Evolutionary conservation across 2,329 filamentous ascomycete genomes (phyloP).

Genomic region (Aureobasidium sp.): DNA sequence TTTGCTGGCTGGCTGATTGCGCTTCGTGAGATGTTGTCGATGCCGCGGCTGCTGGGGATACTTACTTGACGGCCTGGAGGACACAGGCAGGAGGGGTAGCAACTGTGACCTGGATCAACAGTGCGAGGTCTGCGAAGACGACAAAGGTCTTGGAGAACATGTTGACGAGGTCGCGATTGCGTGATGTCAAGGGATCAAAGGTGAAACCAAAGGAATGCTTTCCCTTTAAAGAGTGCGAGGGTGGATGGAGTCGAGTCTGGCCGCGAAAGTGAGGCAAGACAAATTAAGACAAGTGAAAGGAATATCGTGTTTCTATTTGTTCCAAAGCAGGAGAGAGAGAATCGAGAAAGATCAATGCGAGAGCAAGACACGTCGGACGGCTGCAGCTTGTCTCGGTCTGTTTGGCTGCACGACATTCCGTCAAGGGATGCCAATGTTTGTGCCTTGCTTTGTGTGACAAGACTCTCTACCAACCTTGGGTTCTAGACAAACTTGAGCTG

Average conservation of each 20-base stretch:
- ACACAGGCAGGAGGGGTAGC: conserved; percentile 41
- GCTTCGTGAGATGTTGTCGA: not conserved
- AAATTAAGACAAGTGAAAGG: not conserved
- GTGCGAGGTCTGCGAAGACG: conserved; percentile 35
- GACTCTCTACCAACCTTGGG: not conserved
- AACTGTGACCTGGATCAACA: conserved; percentile 34
- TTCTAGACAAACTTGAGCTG: not conserved
- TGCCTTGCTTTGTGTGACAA: conserved; percentile 1
- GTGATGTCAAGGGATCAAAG: not conserved
- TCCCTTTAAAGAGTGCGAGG: not conserved
- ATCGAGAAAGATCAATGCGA: not conserved
- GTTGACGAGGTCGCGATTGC: conserved; percentile 13
- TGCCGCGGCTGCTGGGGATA: not conserved
- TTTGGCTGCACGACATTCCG: not conserved
- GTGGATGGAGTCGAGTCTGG: too few species aligned
- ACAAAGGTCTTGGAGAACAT: conserved; percentile 40
- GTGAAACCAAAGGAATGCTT: not conserved
- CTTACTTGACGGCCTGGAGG: conserved; percentile 42
- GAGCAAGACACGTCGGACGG: not conserved
- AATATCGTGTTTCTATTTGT: too few species aligned
- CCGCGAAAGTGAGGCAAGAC: not conserved
- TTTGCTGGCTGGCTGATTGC: conserved; percentile 20
- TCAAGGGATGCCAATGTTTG: not conserved
- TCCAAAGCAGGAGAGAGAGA: not conserved
- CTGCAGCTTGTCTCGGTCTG: not conserved